Base-by-base conservation (phyloP, 1,284 basidiomycete genomes). In the Ceratobasidium sp. region DNA sequence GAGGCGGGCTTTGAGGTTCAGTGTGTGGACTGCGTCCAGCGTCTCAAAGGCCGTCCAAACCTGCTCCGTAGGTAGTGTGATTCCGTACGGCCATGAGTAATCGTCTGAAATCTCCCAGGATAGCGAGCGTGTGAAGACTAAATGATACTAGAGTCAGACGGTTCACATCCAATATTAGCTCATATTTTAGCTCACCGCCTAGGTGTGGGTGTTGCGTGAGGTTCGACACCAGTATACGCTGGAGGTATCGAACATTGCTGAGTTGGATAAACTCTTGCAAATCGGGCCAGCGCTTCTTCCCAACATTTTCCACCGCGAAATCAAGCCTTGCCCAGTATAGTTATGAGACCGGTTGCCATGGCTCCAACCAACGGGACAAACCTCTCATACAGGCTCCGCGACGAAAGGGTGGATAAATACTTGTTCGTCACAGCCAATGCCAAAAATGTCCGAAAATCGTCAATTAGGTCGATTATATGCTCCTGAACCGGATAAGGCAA, bases 71-170 rank as follows among this genome's bases (percentile, higher is more conserved):
- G 62, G 62, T 29, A 64, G n/a, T 14, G 27, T 29, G n/a, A 49
- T 14, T 7, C 43, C 43, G 19, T 46, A 34, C 14, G 24, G 43
- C 62, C 62, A 64, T n/a, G 43, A 49, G 8, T 48, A 22, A 34
- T 64, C n/a, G 43, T 64, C 62, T 34, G 62, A 64, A 46, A 64
- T 64, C 27, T 64, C 62, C 62, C 62, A 64, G 19, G 62, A 49
- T 7, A 64, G 29, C 43, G 29, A 64, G 27, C 48, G 62, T 46
- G 62, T 64, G 43, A 64, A 64, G 5, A 49, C 62, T 64, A n/a
- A 49, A 34, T 14, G 14, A 31, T 7, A 11, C 2, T 14, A 64
- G 14, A 1, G 24, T 64, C 8, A 31, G 46, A 19, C 13, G 43
- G 16, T 6, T 14, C 27, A 7, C 9, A 19, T 34, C 48, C 16